A percentile compares a stretch with the other conserved stretches of the same genome.
Evolutionary conservation across 495 filamentous ascomycete genomes (phyloP).

Genomic region (Viridothelium virens): DNA sequence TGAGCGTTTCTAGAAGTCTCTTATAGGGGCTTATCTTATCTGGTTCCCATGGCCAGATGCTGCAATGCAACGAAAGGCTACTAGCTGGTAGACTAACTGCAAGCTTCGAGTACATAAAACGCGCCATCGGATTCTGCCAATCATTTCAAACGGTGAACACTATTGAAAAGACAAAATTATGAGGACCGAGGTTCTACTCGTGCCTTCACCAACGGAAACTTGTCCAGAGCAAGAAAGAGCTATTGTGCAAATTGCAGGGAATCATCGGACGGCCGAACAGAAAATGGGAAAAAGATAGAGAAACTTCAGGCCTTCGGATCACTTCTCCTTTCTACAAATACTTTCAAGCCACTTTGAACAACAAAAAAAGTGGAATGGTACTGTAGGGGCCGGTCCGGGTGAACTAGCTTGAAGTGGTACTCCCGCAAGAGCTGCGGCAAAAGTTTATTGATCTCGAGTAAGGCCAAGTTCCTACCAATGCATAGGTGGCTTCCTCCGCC

Average conservation of each 20-base stretch:
- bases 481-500: conserved; percentile 25
- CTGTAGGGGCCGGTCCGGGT: conserved; percentile 21
- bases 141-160: neutral
- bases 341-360: conserved; percentile 22
- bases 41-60: no score
- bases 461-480: conserved; percentile 27
- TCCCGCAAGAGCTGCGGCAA: conserved; percentile 22
- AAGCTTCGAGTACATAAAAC: no score
- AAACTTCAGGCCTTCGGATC: neutral
- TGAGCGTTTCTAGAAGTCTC: neutral
- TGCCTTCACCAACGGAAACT: neutral
- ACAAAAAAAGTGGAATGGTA: conserved; percentile 28
- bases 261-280: neutral
- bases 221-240: neutral
- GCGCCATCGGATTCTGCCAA: no score
- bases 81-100: no score
- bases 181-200: neutral
- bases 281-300: neutral
- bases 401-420: conserved; percentile 24
- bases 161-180: neutral
- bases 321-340: conserved; percentile 1
- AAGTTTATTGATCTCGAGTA: conserved; percentile 27
- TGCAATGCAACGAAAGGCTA: no score
- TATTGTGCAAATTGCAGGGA: neutral
- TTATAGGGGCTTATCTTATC: neutral